Evolutionary conservation across 108 stramenopile species (phyloP), one percentile per base, ranked within the genome.

Genomic region (Stephanodiscus triporus): DNA sequence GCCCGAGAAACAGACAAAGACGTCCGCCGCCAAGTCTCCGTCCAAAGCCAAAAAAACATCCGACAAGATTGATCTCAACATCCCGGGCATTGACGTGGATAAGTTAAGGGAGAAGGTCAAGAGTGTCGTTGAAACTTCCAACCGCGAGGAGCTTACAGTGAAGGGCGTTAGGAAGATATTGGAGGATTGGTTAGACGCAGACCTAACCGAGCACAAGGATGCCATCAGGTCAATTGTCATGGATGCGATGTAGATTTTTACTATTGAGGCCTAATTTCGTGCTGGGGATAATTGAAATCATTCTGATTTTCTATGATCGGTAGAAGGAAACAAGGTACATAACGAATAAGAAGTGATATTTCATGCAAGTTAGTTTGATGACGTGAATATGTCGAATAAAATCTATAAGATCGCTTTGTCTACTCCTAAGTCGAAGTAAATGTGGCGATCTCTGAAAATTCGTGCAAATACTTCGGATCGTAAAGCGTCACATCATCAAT

Each of bases 171-270:
- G 80, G 55, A 65, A 64, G 56, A 59, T 70, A 16, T 54, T 81
- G 10, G 80, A 81, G 48, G 68, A 81, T 7, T 81, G 80, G 80
- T 63, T 81, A 6, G 80, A 81, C 45, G 70, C 68, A 26, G 80
- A 81, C 58, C 73, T 81, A n/a, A 16, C 51, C 0, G 34, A 70
- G 14, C 49, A 81, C 68, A 81, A 74, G 27, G 68, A 81, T 65
- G 73, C 63, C 60, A 60, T 81, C 40, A 73, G 80, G 53, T 9
- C 73, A 9, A 59, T 81, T n/a, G 80, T 81, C 48, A 81, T 81
- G 80, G 63, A 81, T 11, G 80, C 42, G n/a, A 74, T 81, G 73
- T 81, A 70, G 65, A 29, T 59, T 34, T 19, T 0, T 59, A 59
- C 17, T 29, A 32, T 9, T 36, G 5, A 1, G 5, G 53, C 19